Evolutionary conservation across 1,284 basidiomycete species (phyloP), one percentile per base, ranked within the genome.

Genomic region (Afroboletus lepidellus): DNA sequence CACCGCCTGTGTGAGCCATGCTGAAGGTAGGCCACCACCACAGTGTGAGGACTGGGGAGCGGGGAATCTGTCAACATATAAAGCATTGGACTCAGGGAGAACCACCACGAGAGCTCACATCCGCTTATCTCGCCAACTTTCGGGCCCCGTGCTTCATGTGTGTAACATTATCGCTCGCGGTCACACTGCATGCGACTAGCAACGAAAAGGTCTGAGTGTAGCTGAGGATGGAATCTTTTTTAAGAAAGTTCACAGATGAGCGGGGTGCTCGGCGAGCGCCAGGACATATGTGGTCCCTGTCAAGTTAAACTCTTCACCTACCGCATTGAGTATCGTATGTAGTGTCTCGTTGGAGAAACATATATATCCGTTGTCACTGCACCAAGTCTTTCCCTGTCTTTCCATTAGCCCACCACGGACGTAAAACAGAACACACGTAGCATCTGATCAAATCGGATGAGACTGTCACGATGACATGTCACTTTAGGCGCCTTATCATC

Each of bases 1-100:
- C 4, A 30, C 18, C 29, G 41, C 18, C 46, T 23, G 46, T 25
- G 18, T 47, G 46, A 48, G 49, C 47, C 62, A 64, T 67, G 20
- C 21, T 41, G 44, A 41, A 18, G 46, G 45, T 15, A 41, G 37
- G 37, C 8, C 36, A 37, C 8, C 36, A 37, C 43, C 23, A 42
- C 9, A 32, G 50, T 9, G 42, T 20, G 44, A 44, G n/a, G 24
- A 37, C 16, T 37, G 36, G 33, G 25, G 30, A 9, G 6, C 25
- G 25, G 25, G 27, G 18, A 34, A 6, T 15, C 18, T 33, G 6
- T 43, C 20, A 8, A 34, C 23, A 37, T 60, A 45, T 55, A 51
- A 44, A 53, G 16, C 18, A 15, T 15, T 41, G 8, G 3, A n/a
- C 15, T 27, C 16, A 15, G 25, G 39, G 24, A 8, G 39, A 27